Conservation (phyloP, 208 protist species). For the Acanthamoeba castellanii region DNA sequence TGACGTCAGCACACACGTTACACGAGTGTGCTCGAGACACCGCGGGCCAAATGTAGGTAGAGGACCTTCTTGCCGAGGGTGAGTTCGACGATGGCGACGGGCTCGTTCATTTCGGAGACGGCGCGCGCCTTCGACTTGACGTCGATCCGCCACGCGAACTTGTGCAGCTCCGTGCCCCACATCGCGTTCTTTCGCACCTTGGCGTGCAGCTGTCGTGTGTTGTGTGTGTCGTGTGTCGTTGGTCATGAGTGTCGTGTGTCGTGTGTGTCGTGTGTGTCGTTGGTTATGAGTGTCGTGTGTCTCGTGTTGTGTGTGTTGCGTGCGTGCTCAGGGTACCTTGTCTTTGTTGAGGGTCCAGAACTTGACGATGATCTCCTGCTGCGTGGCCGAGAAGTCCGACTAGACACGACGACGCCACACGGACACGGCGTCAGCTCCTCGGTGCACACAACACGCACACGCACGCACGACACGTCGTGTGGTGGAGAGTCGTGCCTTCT, state of each 20-base stretch:
- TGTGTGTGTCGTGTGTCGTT: not conserved
- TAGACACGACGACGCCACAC: not conserved
- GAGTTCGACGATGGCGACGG: conserved; percentile 68
- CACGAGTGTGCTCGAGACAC: too few species aligned
- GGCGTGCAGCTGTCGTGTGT: conserved; percentile 20
- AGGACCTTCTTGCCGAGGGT: not conserved
- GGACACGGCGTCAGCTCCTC: not conserved
- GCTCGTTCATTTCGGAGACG: conserved; percentile 70
- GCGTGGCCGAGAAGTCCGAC: conserved; percentile 10
- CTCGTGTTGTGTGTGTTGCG: too few species aligned
- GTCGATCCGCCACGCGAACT: conserved; percentile 70
- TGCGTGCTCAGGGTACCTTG: not conserved
- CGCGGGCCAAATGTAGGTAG: too few species aligned
- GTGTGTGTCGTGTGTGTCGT: too few species aligned
- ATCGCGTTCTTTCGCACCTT: conserved; percentile 32
- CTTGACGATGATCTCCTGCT: conserved; percentile 70
- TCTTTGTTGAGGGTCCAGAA: conserved; percentile 63
- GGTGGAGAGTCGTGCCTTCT: not conserved
- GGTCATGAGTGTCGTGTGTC: not conserved
- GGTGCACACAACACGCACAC: not conserved
- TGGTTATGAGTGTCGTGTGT: too few species aligned
- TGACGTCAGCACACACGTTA: too few species aligned
- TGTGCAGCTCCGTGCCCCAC: conserved; percentile 36
- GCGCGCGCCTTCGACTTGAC: conserved; percentile 55
- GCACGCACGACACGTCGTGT: too few species aligned